Evolutionary conservation across 345 rosid species (phyloP).

Genomic region (Lagerstroemia speciosa): DNA sequence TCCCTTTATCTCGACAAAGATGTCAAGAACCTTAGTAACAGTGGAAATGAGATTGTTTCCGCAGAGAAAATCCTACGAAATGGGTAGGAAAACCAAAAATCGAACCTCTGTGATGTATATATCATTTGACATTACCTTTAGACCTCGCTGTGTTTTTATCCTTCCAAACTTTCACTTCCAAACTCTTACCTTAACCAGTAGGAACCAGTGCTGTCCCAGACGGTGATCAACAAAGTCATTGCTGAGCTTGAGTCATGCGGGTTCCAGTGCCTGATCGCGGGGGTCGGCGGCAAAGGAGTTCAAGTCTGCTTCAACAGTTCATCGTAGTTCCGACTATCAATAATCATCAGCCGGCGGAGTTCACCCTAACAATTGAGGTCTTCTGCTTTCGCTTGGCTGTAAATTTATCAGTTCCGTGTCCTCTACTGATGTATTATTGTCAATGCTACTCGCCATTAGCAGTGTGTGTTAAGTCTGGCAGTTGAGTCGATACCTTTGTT

Average conservation of each 20-base stretch:
- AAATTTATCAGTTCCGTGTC: no score
- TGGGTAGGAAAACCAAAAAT: no score
- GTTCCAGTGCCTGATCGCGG: constrained; percentile 71
- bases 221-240: constrained; percentile 47
- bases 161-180: background rate
- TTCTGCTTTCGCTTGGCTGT: background rate
- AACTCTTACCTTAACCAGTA: constrained; percentile 29
- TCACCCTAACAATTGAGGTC: background rate
- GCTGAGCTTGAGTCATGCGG: constrained; percentile 68
- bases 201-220: constrained; percentile 40
- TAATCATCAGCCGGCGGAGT: background rate
- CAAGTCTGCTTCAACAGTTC: constrained; percentile 39
- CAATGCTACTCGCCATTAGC: background rate
- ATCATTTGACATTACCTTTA: background rate
- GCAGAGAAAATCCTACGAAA: no score
- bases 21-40: no score
- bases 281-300: constrained; percentile 73
- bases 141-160: background rate
- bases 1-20: no score
- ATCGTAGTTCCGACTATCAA: constrained; percentile 3
- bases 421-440: background rate
- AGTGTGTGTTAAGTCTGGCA: background rate
- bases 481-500: background rate
- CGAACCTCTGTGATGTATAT: no score
- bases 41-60: no score